A percentile compares a stretch with the other conserved stretches of the same genome.
Evolutionary conservation across 2,329 filamentous ascomycete genomes (phyloP).

Genomic region (Cercospora sesami): DNA sequence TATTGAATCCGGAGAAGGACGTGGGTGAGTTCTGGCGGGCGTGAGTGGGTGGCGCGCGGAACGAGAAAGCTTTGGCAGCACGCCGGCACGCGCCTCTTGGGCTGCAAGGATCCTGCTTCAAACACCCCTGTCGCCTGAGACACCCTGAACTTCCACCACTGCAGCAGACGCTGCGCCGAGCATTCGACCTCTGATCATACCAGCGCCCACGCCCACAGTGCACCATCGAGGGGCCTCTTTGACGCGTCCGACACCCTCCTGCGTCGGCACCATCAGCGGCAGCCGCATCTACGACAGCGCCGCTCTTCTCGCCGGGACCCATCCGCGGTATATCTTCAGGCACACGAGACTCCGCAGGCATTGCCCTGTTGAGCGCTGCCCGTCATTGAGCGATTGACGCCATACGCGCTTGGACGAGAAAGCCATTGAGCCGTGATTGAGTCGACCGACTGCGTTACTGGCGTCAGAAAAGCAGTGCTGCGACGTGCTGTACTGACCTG

Average conservation of each 20-base stretch:
- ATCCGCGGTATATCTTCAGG: background rate
- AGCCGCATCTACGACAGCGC: background rate
- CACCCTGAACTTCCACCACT: background rate
- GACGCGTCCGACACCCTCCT: background rate
- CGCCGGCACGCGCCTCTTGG: background rate
- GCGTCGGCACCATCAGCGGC: background rate
- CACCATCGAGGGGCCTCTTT: background rate
- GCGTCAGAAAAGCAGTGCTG: background rate
- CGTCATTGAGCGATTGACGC: conserved; percentile 16
- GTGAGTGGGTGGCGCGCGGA: background rate
- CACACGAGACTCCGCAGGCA: conserved; percentile 11
- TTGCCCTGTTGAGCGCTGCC: conserved; percentile 12
- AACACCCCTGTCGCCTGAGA: background rate
- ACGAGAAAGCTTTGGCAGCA: background rate
- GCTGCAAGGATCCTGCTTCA: conserved; percentile 4
- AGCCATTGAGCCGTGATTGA: conserved; percentile 2
- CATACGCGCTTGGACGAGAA: conserved; percentile 6
- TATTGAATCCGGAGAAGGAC: background rate
- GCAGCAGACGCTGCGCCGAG: background rate
- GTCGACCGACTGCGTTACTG: background rate
- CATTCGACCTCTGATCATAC: conserved; percentile 7
- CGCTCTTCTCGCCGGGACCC: background rate
- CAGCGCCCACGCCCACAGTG: background rate
- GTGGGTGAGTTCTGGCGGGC: background rate
- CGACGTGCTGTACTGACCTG: background rate